Evolutionary conservation across 176 grass and related monocot genomes (phyloP).

Genomic region (Oryza brachyantha): DNA sequence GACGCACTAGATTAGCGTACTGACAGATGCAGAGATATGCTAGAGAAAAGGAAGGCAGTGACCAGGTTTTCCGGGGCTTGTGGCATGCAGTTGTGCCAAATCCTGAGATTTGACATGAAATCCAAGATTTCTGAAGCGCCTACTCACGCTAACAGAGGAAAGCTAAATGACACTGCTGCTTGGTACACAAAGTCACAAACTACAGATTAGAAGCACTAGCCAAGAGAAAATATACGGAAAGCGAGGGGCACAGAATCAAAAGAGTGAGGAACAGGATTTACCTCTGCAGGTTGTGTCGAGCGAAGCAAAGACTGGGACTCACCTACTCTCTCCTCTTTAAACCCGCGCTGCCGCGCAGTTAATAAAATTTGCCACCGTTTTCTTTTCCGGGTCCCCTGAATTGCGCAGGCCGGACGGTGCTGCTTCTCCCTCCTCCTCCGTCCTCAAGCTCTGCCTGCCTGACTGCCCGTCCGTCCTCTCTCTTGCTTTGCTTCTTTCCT

Average conservation of each 20-base stretch:
- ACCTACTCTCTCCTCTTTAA: conserved; percentile 32
- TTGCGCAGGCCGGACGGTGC: background rate
- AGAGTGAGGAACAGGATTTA: conserved; percentile 27
- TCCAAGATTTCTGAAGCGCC: background rate
- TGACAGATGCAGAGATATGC: conserved; percentile 3
- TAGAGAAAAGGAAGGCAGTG: background rate
- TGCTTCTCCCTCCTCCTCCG: background rate
- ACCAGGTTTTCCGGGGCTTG: background rate
- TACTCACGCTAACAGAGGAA: conserved; percentile 2
- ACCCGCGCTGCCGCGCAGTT: background rate
- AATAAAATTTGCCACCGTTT: conserved; percentile 37
- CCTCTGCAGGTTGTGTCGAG: conserved; percentile 28
- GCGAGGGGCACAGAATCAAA: background rate
- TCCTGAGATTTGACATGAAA: conserved; percentile 23
- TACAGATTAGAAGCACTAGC: background rate
- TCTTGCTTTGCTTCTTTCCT: conserved; percentile 41
- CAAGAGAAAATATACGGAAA: background rate
- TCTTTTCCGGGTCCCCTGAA: conserved; percentile 54
- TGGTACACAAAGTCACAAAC: background rate
- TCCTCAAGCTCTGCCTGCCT: conserved; percentile 24
- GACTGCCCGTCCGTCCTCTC: conserved; percentile 34
- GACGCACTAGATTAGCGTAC: background rate
- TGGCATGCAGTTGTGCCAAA: background rate
- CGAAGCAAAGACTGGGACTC: conserved; percentile 9
- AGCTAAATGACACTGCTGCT: conserved; percentile 6